A percentile compares a stretch with the other conserved stretches of the same genome.
phyloP scores from a whole-genome alignment of 805 yeast species.

The Wickerhamiella spandovensis region DNA sequence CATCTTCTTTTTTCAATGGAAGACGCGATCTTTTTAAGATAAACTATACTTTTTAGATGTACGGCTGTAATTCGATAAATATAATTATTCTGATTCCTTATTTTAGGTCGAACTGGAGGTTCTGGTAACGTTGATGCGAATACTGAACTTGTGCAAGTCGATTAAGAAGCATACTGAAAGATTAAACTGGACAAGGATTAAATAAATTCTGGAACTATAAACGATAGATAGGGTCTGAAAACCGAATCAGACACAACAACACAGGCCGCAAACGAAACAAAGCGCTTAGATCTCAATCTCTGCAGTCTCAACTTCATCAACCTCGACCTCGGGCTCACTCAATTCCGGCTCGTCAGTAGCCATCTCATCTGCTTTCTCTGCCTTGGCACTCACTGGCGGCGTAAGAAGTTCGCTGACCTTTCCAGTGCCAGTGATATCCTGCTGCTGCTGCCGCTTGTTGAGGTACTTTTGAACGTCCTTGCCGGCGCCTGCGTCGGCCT shows the following conservation, averaged over 20 bases:
- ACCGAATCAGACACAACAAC: no score
- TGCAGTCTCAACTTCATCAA: background rate
- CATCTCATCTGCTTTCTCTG: conserved; percentile 1
- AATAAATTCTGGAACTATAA: background rate
- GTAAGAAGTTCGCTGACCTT: conserved; percentile 2
- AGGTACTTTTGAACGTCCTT: conserved; percentile 54
- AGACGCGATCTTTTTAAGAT: no score
- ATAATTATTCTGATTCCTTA: no score
- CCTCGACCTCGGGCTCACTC: background rate
- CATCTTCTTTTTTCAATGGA: background rate
- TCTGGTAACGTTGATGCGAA: no score
- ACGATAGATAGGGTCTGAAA: no score
- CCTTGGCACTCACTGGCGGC: conserved; percentile 1
- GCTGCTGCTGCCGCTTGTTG: conserved; percentile 38
- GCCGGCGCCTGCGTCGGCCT: conserved; percentile 87
- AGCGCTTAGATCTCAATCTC: background rate
- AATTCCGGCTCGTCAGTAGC: background rate
- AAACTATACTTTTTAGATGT: no score
- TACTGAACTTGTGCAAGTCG: background rate
- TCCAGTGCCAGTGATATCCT: conserved; percentile 11
- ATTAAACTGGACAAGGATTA: no score
- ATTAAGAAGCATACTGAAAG: background rate
- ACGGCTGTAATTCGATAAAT: no score
- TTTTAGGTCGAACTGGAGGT: no score
- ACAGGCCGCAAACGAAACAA: no score